Conservation (phyloP, 441 rosid species). For the Erodium texanum region DNA sequence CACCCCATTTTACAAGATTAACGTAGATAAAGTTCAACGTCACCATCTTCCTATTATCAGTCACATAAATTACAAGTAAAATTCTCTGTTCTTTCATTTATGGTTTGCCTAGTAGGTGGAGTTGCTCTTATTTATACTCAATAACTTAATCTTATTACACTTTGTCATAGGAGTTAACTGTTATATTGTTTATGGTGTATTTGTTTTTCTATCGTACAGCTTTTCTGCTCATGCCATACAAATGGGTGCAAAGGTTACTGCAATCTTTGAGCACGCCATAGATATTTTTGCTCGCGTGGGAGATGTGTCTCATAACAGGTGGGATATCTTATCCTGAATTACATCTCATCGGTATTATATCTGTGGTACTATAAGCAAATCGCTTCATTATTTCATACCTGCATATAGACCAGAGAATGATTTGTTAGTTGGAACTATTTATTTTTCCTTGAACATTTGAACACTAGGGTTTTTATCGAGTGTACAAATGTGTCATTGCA, state of each 20-base stretch:
- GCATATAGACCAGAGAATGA: constrained; percentile 2
- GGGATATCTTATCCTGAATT: constrained; percentile 13
- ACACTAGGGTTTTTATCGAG: background rate
- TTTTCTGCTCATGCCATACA: constrained; percentile 89
- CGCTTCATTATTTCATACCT: background rate
- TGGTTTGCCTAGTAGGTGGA: constrained; percentile 11
- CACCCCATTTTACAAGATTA: constrained; percentile 63
- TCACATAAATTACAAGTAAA: constrained; percentile 81
- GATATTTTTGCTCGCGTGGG: constrained; percentile 67
- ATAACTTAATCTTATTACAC: constrained; percentile 7
- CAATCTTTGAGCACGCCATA: constrained; percentile 80
- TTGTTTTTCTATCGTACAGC: constrained; percentile 32
- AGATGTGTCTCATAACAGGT: constrained; percentile 59
- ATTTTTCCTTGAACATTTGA: background rate
- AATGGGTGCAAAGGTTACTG: constrained; percentile 87
- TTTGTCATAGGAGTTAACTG: constrained; percentile 12
- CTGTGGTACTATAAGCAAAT: constrained; percentile 1
- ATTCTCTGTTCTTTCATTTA: constrained; percentile 9
- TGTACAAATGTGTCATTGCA: background rate
- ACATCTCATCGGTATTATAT: constrained; percentile 8
- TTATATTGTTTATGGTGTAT: constrained; percentile 3
- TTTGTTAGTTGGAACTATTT: background rate
- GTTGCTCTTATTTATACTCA: background rate
- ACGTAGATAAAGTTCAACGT: constrained; percentile 45
- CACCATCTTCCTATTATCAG: constrained; percentile 78